phyloP scores from a whole-genome alignment of 495 filamentous ascomycete species.

The Extremus antarcticus region DNA sequence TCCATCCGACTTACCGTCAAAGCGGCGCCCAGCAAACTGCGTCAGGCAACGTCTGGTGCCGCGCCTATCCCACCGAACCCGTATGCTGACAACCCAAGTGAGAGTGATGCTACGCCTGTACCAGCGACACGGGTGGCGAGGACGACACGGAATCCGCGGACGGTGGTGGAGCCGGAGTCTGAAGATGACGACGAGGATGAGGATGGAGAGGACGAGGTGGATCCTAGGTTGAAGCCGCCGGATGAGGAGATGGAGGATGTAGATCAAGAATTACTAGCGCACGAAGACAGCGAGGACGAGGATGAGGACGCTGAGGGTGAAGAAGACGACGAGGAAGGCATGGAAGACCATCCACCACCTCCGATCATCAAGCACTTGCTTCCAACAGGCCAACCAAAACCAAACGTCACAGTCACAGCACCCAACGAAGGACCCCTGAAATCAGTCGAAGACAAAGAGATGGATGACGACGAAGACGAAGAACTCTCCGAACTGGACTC shows the following conservation, averaged over 20 bases:
- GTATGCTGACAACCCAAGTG: constrained; percentile 45
- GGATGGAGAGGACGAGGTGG: constrained; percentile 17
- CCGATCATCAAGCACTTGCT: constrained; percentile 37
- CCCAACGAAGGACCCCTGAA: constrained; percentile 34
- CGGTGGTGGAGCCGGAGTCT: constrained; percentile 41
- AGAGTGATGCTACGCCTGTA: constrained; percentile 14
- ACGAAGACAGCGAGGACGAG: constrained; percentile 46
- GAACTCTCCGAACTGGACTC: constrained; percentile 45
- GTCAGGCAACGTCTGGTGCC: constrained; percentile 54
- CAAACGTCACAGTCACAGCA: constrained; percentile 32
- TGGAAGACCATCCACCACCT: constrained; percentile 17
- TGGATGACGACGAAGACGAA: constrained; percentile 41
- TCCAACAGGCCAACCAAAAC: constrained; percentile 14
- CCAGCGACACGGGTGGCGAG: neutral
- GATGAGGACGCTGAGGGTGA: constrained; percentile 46
- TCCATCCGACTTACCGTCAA: constrained; percentile 66
- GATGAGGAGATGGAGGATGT: constrained; percentile 41
- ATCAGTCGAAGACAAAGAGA: constrained; percentile 50
- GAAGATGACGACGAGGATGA: constrained; percentile 34
- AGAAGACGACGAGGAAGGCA: constrained; percentile 45
- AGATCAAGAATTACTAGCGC: constrained; percentile 17
- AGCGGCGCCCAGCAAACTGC: constrained; percentile 70
- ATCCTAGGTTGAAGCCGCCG: too few species aligned
- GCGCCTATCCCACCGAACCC: constrained; percentile 34
- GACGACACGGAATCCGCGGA: constrained; percentile 18